phyloP scores from a whole-genome alignment of 768 basidiomycete species.

The Dacryopinax primogenitus region DNA sequence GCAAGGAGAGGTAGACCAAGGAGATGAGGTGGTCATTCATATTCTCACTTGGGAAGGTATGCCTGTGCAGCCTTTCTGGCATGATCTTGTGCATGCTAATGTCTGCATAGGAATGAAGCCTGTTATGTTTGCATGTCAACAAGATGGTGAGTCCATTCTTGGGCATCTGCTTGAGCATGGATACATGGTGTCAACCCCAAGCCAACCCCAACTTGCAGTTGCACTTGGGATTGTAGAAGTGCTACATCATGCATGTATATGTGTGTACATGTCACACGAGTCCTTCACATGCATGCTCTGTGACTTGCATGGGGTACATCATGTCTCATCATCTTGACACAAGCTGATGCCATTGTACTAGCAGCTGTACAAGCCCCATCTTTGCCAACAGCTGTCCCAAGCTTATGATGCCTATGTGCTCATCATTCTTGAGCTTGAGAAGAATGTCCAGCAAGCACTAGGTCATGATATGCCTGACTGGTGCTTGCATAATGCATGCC shows the following conservation, averaged over 20 bases:
- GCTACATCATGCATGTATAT: neutral
- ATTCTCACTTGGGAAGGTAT: neutral
- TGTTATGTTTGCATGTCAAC: neutral
- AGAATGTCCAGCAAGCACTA: neutral
- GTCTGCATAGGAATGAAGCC: neutral
- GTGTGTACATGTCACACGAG: neutral
- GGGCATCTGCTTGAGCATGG: neutral
- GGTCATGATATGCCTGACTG: neutral
- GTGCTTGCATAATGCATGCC: neutral
- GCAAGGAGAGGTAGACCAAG: neutral
- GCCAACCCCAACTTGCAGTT: neutral
- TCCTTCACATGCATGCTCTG: too few species aligned
- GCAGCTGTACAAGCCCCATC: neutral
- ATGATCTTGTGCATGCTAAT: neutral
- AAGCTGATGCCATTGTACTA: neutral
- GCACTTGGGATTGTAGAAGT: neutral
- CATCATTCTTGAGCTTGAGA: neutral
- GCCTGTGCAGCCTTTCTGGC: neutral
- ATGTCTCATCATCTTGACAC: neutral
- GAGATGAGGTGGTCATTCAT: neutral
- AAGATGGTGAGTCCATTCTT: neutral
- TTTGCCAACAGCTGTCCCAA: neutral
- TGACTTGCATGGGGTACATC: neutral
- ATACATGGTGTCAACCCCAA: neutral
- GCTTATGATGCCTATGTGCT: neutral